phyloP scores from a whole-genome alignment of 768 basidiomycete genomes.

The Lenzites betulinus region DNA sequence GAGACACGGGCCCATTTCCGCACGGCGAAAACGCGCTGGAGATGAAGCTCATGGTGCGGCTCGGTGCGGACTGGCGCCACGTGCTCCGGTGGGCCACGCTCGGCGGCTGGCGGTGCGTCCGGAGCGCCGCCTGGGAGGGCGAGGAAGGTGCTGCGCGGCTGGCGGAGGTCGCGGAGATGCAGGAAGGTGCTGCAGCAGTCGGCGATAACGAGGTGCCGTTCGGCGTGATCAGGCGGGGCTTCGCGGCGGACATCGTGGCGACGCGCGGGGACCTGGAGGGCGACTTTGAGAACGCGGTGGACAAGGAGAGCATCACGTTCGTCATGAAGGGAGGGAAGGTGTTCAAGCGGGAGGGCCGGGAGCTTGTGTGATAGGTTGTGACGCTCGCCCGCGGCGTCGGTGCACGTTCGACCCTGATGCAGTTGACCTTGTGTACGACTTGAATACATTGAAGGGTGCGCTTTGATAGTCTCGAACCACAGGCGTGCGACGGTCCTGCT shows the following conservation, averaged over 20 bases:
- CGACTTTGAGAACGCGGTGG: constrained; percentile 48
- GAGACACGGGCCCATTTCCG: constrained; percentile 64
- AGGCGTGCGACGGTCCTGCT: not conserved
- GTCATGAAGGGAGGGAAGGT: constrained; percentile 61
- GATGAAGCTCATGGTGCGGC: constrained; percentile 58
- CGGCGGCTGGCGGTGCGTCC: constrained; percentile 58
- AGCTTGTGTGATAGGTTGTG: constrained; percentile 7
- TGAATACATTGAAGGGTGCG: too few species aligned
- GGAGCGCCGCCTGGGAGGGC: constrained; percentile 50
- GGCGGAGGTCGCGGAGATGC: constrained; percentile 27
- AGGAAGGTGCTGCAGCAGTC: constrained; percentile 31
- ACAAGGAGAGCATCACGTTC: constrained; percentile 48
- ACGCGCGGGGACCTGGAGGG: constrained; percentile 38
- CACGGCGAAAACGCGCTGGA: constrained; percentile 64
- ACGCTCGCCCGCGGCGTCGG: not conserved
- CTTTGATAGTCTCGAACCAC: too few species aligned
- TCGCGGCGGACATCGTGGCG: constrained; percentile 53
- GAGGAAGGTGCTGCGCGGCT: constrained; percentile 30
- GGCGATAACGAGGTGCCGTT: constrained; percentile 58
- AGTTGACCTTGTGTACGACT: not conserved
- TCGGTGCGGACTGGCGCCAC: constrained; percentile 53
- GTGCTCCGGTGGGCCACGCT: constrained; percentile 63
- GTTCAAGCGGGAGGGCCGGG: constrained; percentile 43
- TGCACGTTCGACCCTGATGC: not conserved
- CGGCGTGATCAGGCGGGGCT: constrained; percentile 54